Evolutionary conservation across 345 rosid genomes (phyloP).

Genomic region (Lepidium africanum): DNA sequence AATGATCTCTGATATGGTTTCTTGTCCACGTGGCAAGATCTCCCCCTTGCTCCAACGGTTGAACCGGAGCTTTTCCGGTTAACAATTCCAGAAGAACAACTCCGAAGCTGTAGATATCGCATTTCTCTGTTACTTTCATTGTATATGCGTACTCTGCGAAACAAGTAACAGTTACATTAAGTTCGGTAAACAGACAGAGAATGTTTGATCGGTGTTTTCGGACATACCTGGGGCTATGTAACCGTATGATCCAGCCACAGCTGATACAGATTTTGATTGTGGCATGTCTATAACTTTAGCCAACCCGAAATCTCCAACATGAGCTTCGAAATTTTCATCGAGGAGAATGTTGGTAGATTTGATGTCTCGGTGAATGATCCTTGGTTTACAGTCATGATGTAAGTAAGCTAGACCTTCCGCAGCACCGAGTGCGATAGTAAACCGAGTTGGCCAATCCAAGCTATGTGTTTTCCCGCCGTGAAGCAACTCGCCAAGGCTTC

Average conservation of each 20-base stretch:
- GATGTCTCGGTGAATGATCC: constrained; percentile 89
- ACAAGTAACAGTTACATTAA: background rate
- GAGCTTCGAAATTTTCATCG: constrained; percentile 85
- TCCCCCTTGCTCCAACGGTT: constrained; percentile 79
- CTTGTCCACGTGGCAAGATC: constrained; percentile 77
- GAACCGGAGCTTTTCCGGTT: constrained; percentile 88
- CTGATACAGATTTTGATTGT: constrained; percentile 89
- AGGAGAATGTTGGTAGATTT: constrained; percentile 90
- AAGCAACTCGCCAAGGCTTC: constrained; percentile 86
- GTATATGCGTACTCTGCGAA: constrained; percentile 87
- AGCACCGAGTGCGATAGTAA: constrained; percentile 81
- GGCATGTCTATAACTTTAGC: constrained; percentile 98
- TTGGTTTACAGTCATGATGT: constrained; percentile 94
- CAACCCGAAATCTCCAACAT: constrained; percentile 95
- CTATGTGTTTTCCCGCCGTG: constrained; percentile 48
- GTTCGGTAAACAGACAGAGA: too few species aligned
- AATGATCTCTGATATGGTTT: constrained; percentile 45
- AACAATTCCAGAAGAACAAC: constrained; percentile 71
- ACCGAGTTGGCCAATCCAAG: constrained; percentile 80
- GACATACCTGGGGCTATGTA: constrained; percentile 94
- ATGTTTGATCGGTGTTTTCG: background rate
- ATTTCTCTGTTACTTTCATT: constrained; percentile 93
- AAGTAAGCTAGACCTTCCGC: constrained; percentile 95
- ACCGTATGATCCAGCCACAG: constrained; percentile 96
- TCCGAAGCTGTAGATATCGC: constrained; percentile 94